Conservation (phyloP, 2,329 filamentous ascomycete species). For the Microdochium trichocladiopsis region DNA sequence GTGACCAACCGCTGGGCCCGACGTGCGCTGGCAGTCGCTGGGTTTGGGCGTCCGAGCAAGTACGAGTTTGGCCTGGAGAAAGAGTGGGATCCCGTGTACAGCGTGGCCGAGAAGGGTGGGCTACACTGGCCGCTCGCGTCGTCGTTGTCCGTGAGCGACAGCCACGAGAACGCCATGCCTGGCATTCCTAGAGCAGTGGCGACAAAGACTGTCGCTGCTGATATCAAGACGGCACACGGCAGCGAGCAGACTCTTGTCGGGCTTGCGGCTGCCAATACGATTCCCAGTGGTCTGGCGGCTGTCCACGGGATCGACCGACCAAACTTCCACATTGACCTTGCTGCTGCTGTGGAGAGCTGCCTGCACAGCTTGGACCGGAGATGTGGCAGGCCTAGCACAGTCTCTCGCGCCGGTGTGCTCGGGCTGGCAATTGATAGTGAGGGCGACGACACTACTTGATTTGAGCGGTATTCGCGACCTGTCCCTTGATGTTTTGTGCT, state of each 20-base stretch:
- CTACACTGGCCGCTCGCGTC: background rate
- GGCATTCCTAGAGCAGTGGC: too few species aligned
- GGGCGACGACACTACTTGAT: too few species aligned
- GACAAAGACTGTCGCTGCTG: background rate
- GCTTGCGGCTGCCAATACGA: slow-evolving; percentile 3
- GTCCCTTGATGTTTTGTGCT: background rate
- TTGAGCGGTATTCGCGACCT: too few species aligned
- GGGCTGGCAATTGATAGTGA: background rate
- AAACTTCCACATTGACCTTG: slow-evolving; percentile 39
- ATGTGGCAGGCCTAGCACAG: background rate
- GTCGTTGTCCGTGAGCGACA: background rate
- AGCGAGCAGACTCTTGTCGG: background rate
- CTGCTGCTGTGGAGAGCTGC: slow-evolving; percentile 27
- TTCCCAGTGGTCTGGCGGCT: slow-evolving; percentile 12
- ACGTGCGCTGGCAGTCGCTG: slow-evolving; percentile 45
- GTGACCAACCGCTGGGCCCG: slow-evolving; percentile 50
- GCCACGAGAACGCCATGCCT: background rate
- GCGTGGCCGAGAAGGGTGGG: slow-evolving; percentile 9
- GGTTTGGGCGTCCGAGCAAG: slow-evolving; percentile 40
- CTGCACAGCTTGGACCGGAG: background rate
- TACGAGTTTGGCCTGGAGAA: background rate
- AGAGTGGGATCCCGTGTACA: slow-evolving; percentile 9
- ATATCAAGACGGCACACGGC: background rate
- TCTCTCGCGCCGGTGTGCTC: background rate
- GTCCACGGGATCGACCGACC: slow-evolving; percentile 34